Evolutionary conservation across 805 yeast genomes (phyloP).

Genomic region (Barnettozyma pratensis): DNA sequence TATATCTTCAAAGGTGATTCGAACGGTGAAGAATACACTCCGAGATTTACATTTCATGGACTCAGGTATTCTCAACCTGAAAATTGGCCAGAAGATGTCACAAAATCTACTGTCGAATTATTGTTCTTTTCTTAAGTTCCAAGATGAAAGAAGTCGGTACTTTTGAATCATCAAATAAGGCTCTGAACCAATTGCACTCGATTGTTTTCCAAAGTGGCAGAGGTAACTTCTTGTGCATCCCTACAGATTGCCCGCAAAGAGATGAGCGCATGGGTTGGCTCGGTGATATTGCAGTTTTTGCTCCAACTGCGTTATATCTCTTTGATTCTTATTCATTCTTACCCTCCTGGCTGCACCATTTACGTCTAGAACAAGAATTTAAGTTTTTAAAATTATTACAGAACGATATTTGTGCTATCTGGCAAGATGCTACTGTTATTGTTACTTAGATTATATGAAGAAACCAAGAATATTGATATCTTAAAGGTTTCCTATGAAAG

Average conservation of each 20-base stretch:
- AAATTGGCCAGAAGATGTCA: conserved; percentile 12
- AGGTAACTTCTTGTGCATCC: conserved; percentile 17
- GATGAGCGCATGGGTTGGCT: conserved; percentile 22
- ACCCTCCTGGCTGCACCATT: conserved; percentile 16
- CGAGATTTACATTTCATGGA: conserved; percentile 16
- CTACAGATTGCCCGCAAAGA: conserved; percentile 19
- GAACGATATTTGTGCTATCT: conserved; percentile 13
- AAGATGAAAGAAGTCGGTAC: conserved; percentile 11
- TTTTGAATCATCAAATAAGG: conserved; percentile 9
- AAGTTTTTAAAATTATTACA: conserved; percentile 7
- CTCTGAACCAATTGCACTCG: conserved; percentile 11
- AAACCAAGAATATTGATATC: conserved; percentile 10
- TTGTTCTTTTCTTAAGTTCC: conserved; percentile 7
- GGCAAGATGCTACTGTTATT: conserved; percentile 19
- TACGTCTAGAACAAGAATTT: conserved; percentile 12
- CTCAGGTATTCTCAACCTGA: conserved; percentile 13
- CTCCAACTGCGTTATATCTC: conserved; percentile 16
- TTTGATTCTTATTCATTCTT: conserved; percentile 18
- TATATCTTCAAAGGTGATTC: conserved; percentile 14
- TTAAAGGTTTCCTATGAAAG: conserved; percentile 12
- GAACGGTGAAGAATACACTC: conserved; percentile 12
- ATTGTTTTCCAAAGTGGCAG: conserved; percentile 15
- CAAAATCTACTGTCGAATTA: conserved; percentile 9
- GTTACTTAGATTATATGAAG: conserved; percentile 15
- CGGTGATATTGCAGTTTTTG: conserved; percentile 18